Percentiles rank a stretch among this genome's conserved stretches.
Conservation (phyloP, 192 early-diverging fungal genomes). For the Linnemannia schmuckeri region DNA sequence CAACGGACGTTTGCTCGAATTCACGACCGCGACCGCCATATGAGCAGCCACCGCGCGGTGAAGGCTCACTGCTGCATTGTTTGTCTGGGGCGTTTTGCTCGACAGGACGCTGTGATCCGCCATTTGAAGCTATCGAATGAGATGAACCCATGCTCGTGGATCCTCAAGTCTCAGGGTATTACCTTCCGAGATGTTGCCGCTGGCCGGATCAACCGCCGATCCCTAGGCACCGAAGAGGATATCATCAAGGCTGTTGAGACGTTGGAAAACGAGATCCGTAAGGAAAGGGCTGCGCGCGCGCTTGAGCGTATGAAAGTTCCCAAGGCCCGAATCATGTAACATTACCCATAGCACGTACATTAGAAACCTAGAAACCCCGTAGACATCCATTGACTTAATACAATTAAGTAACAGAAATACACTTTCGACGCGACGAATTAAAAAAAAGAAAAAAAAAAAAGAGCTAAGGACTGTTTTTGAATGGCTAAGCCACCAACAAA, state of each 20-base stretch:
- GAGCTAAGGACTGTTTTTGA: background rate
- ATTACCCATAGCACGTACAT: background rate
- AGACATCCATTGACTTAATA: background rate
- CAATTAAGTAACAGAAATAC: background rate
- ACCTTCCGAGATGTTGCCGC: slow-evolving; percentile 27
- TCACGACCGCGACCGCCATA: slow-evolving; percentile 83
- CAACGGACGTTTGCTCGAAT: slow-evolving; percentile 81
- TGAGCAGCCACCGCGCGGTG: slow-evolving; percentile 75
- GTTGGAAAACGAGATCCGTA: slow-evolving; percentile 29
- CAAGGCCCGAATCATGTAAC: background rate
- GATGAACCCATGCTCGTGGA: slow-evolving; percentile 40
- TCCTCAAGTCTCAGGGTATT: slow-evolving; percentile 18
- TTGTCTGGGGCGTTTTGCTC: slow-evolving; percentile 76
- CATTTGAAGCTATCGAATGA: slow-evolving; percentile 48
- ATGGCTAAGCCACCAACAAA: background rate
- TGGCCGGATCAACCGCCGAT: slow-evolving; percentile 8
- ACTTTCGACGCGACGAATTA: too few relatives aligned
- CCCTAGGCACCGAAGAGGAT: slow-evolving; percentile 19
- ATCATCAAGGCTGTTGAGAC: slow-evolving; percentile 27
- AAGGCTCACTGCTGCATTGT: slow-evolving; percentile 79
- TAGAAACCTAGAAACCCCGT: background rate
- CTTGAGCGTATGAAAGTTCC: slow-evolving; percentile 20
- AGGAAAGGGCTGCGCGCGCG: background rate
- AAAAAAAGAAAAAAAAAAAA: too few relatives aligned
- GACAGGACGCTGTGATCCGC: slow-evolving; percentile 54